Evolutionary conservation across 148 eudicot species (phyloP), one percentile per base, ranked within the genome.

Genomic region (Rhododendron kiyosumense): DNA sequence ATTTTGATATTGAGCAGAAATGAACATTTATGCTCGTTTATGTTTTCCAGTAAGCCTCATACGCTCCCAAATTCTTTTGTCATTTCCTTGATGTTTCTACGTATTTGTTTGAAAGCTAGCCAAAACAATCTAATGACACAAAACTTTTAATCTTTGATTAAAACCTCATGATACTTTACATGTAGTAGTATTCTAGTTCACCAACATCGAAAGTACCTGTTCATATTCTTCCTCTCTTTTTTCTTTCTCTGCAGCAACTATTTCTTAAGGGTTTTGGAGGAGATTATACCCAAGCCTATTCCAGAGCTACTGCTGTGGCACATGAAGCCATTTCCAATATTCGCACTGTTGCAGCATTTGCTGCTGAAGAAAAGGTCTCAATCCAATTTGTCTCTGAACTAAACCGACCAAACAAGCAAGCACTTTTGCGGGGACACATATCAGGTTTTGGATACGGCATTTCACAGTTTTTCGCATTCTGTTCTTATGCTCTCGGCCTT

Each of bases 191-290:
- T 46, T 46, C 49, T 9, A 46, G 49, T 46, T 9, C 49, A 46
- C 49, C 49, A 46, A 46, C 49, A 46, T 46, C 49, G 0, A 46
- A 46, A 9, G 11, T 46, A 46, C 2, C 12, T 9, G 49, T 11
- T 28, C 63, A 57, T 22, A 17, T 1, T 34, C 9, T 15, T 13
- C 26, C 12, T 54, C 9, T 15, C 41, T 30, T 32, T 57, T 32
- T 57, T 74, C 14, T 49, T 13, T 45, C 15, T 69, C 45, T 83
- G 89, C 93, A 95, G 96, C 91, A 91, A 89, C 87, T 89, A 75
- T 95, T 95, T 87, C 94, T 92, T 1, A 88, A 88, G 82, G 96
- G 96, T 48, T 93, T 92, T 85, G 98, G 94, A 69, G 98, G 96
- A 77, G 88, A 94, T 84, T 91, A 93, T 46, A 82, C 83, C 32